These are phyloP conservation scores for Neonectria faginata DNA, from an alignment of 2,329 filamentous ascomycete genomes.

Conservation along the genomic window DNA sequence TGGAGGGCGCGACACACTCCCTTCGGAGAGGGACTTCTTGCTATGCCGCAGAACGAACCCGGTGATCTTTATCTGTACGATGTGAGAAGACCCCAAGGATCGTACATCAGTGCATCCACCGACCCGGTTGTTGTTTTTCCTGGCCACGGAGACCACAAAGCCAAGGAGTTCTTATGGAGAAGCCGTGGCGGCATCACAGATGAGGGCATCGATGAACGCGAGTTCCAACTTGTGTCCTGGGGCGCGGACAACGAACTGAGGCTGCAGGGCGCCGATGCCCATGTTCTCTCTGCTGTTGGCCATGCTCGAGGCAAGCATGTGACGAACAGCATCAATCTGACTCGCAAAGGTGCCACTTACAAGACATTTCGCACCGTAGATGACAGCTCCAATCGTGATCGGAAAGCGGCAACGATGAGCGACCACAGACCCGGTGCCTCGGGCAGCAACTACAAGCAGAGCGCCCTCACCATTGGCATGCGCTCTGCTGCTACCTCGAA, in stretches of 20 bases:
- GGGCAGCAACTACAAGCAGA: constrained; percentile 57
- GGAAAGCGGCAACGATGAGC: constrained; percentile 71
- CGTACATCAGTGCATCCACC: constrained; percentile 57
- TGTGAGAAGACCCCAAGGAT: constrained; percentile 61
- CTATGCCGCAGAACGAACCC: constrained; percentile 92
- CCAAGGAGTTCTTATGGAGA: constrained; percentile 93
- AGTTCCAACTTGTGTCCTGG: constrained; percentile 95
- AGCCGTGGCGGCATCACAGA: constrained; percentile 75
- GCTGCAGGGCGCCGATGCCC: constrained; percentile 77
- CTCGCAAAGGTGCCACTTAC: constrained; percentile 86
- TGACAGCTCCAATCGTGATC: constrained; percentile 67
- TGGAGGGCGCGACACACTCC: constrained; percentile 93
- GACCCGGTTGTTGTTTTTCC: constrained; percentile 68
- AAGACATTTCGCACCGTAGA: constrained; percentile 85
- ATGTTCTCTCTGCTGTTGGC: constrained; percentile 75
- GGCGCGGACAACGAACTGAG: constrained; percentile 86
- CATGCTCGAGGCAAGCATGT: constrained; percentile 77
- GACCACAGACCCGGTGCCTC: constrained; percentile 64
- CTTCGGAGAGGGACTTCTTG: constrained; percentile 86
- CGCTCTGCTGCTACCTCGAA: constrained; percentile 49
- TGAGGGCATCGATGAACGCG: constrained; percentile 81
- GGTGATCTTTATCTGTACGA: constrained; percentile 89
- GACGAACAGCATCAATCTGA: constrained; percentile 75
- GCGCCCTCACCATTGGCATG: constrained; percentile 58
- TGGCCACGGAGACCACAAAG: constrained; percentile 74